phyloP scores from a whole-genome alignment of 495 filamentous ascomycete species.

The Astrothelium subdiscretum region DNA sequence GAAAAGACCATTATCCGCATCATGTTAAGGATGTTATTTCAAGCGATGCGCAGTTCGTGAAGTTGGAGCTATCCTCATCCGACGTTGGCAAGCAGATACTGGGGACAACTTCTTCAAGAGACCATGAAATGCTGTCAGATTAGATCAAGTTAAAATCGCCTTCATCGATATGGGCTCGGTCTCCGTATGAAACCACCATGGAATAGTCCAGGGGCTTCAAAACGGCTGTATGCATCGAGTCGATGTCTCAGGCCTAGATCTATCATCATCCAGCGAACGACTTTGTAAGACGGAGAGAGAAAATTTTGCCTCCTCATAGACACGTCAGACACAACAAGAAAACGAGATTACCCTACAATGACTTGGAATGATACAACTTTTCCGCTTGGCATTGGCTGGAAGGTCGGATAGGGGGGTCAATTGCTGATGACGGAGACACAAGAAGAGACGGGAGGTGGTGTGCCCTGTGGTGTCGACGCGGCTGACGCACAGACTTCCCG shows the following conservation, averaged over 20 bases:
- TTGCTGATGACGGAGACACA: too few species aligned
- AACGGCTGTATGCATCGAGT: not conserved
- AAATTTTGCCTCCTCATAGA: not conserved
- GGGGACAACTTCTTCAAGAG: too few species aligned
- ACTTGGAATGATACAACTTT: too few species aligned
- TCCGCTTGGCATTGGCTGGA: not conserved
- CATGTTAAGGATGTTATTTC: too few species aligned
- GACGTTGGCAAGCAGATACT: too few species aligned
- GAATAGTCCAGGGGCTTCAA: slow-evolving; percentile 6
- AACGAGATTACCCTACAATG: not conserved
- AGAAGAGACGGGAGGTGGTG: too few species aligned
- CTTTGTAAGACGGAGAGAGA: too few species aligned
- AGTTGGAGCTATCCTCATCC: too few species aligned
- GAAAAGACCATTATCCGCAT: too few species aligned
- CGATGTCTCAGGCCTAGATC: not conserved
- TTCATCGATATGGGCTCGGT: slow-evolving; percentile 12
- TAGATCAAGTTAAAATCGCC: slow-evolving; percentile 28
- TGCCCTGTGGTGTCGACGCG: not conserved
- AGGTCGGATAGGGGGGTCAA: not conserved
- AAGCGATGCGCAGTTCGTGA: too few species aligned
- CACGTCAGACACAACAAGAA: not conserved
- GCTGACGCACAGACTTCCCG: slow-evolving; percentile 1
- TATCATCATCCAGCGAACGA: slow-evolving; percentile 1
- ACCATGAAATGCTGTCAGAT: slow-evolving; percentile 29
- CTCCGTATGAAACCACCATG: slow-evolving; percentile 5